phyloP scores from a whole-genome alignment of 441 rosid genomes.

The Adansonia grandidieri region DNA sequence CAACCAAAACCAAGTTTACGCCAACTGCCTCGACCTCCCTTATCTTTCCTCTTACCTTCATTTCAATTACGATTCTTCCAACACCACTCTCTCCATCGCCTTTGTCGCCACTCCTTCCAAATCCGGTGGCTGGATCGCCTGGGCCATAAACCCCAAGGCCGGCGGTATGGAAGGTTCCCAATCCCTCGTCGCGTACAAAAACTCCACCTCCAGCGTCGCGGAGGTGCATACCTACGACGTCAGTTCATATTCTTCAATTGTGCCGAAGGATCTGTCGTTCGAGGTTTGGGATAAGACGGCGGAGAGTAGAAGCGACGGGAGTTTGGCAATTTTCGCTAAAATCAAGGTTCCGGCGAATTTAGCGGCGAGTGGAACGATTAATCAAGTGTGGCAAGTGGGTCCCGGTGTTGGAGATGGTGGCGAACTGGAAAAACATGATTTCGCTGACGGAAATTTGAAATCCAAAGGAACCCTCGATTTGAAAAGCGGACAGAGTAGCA shows the following conservation, averaged over 20 bases:
- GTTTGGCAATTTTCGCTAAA: slow-evolving; percentile 49
- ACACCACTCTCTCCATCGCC: slow-evolving; percentile 57
- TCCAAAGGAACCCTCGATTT: slow-evolving; percentile 48
- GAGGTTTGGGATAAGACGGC: slow-evolving; percentile 57
- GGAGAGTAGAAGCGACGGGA: slow-evolving; percentile 40
- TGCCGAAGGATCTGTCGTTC: slow-evolving; percentile 41
- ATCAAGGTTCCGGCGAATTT: slow-evolving; percentile 50
- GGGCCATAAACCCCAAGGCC: slow-evolving; percentile 60
- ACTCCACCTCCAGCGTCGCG: slow-evolving; percentile 32
- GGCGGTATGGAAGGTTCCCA: slow-evolving; percentile 61
- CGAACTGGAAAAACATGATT: slow-evolving; percentile 39
- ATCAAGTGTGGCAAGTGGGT: slow-evolving; percentile 78
- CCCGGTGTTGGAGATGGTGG: slow-evolving; percentile 36
- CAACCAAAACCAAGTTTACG: slow-evolving; percentile 37
- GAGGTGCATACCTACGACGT: slow-evolving; percentile 44
- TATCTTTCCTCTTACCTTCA: slow-evolving; percentile 57
- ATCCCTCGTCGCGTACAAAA: slow-evolving; percentile 49
- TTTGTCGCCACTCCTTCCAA: slow-evolving; percentile 48
- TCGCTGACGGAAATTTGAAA: slow-evolving; percentile 29
- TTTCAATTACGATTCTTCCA: slow-evolving; percentile 49
- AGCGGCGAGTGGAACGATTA: slow-evolving; percentile 45
- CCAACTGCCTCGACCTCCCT: slow-evolving; percentile 56
- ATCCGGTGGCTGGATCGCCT: slow-evolving; percentile 56
- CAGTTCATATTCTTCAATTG: slow-evolving; percentile 31
- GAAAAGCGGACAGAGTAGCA: slow-evolving; percentile 28